phyloP scores from a whole-genome alignment of 768 basidiomycete genomes.

The Rhodotorula taiwanensis region DNA sequence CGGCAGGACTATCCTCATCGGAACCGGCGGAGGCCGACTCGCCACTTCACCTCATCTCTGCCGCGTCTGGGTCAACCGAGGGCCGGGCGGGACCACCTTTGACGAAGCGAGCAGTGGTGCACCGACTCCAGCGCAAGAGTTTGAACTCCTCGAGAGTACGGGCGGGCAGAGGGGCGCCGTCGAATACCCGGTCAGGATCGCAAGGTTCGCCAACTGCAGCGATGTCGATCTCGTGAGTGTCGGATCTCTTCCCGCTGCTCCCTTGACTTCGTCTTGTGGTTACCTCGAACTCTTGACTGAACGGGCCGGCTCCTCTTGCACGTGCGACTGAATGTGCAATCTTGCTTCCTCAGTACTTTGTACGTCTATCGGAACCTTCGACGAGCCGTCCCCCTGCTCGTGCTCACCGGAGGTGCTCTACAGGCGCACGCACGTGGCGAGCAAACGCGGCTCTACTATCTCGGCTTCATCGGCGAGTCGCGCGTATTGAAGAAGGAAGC shows the following conservation, averaged over 20 bases:
- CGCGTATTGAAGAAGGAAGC: slow-evolving; percentile 38
- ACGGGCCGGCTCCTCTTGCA: too few relatives aligned
- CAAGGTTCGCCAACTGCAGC: slow-evolving; percentile 35
- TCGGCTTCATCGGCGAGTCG: slow-evolving; percentile 40
- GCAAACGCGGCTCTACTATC: slow-evolving; percentile 32
- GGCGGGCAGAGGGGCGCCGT: slow-evolving; percentile 25
- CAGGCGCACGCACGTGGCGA: slow-evolving; percentile 21
- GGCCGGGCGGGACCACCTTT: slow-evolving; percentile 22
- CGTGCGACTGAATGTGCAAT: too few relatives aligned
- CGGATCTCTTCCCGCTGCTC: too few relatives aligned
- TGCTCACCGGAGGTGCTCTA: too few relatives aligned
- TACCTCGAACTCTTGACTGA: too few relatives aligned
- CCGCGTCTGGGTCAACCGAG: slow-evolving; percentile 37
- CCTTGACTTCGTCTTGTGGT: too few relatives aligned
- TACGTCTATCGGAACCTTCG: too few relatives aligned
- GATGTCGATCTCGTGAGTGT: slow-evolving; percentile 17
- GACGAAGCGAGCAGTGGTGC: slow-evolving; percentile 14
- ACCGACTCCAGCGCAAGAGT: slow-evolving; percentile 34
- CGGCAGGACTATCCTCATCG: slow-evolving; percentile 30
- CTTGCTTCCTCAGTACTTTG: background rate
- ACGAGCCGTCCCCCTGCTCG: background rate
- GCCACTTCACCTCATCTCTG: slow-evolving; percentile 21
- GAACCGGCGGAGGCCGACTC: slow-evolving; percentile 33
- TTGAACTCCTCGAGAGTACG: slow-evolving; percentile 33
- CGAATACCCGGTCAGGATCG: slow-evolving; percentile 40